Evolutionary conservation across 768 basidiomycete species (phyloP), one percentile per base, ranked within the genome.

Genomic region (Tricholoma bakamatsutake): DNA sequence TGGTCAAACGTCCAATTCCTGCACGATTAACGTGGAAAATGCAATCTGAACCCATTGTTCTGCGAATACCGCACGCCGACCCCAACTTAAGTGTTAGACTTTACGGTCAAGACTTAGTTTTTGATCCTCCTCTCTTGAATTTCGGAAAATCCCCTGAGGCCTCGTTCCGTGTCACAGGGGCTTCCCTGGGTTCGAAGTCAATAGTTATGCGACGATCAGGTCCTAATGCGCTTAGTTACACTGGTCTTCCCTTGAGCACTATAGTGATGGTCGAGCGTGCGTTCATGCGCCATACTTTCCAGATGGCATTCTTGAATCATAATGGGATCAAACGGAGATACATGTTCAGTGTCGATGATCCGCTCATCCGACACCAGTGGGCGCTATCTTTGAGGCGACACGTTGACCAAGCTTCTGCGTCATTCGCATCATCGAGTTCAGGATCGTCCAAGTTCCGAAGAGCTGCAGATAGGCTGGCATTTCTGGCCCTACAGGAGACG

Each of bases 201-300:
- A 82, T 98, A 66, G 78, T 93, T 46, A 86, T 98, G 79, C 79
- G 86, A 67, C 83, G 93, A 47, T 80, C 85, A 45, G 94, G 97
- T 1, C 76, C 83, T 18, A 93, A 93, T 68, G 92, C 95, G 2
- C 77, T 87, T 45, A 77, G 83, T 54, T 98, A 98, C 67, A 74
- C 84, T 1, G 88, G 90, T 28, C 74, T 98, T 31, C 89, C 93
- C 13, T 74, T 88, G 53, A 92, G 87, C 67, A 86, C 81, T 61
- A 76, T 84, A 5, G 76, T 98, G 62, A 76, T 81, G 18, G 85
- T 96, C 57, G 93, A 96, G 66, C 87, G 93, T 17, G 86, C 92
- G 0, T 98, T 98, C 73, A 98, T 98, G 96, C 83, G 87, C 56
- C 90, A 98, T 67, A 97, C 95, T 0, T 95, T 98, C 79, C 92